phyloP scores from a whole-genome alignment of 345 rosid species.

The Syzygium jambos region DNA sequence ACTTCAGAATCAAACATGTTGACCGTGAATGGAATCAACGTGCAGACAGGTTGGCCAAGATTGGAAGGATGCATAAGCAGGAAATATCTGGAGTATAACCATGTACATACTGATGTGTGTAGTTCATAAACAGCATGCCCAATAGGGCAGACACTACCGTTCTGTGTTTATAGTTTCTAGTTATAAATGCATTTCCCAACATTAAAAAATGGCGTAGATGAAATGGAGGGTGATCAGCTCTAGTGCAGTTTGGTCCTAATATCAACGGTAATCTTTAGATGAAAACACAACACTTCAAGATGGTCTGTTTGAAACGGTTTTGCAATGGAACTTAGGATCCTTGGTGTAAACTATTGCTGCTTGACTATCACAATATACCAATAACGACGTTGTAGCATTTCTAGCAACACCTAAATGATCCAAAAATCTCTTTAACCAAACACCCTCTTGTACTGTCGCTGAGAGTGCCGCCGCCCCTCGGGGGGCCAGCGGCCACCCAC shows the following conservation, averaged over 20 bases:
- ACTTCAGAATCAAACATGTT: neutral
- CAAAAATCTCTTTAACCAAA: too few species aligned
- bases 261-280: neutral
- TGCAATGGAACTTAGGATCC: too few species aligned
- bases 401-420: too few species aligned
- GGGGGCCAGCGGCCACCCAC: too few species aligned
- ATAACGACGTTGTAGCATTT: too few species aligned
- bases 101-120: neutral
- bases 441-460: too few species aligned
- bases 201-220: neutral
- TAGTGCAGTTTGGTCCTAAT: neutral
- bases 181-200: neutral
- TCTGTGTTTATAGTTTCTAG: neutral
- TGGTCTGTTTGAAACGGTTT: neutral
- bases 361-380: too few species aligned
- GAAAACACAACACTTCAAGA: neutral
- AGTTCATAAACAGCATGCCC: neutral
- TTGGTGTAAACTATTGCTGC: too few species aligned
- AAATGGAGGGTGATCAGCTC: neutral
- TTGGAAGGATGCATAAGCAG: neutral
- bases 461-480: too few species aligned
- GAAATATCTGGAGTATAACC: neutral
- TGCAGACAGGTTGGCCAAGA: neutral
- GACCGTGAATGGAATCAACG: neutral
- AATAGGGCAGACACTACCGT: neutral